These are phyloP conservation scores for Piper betle DNA, from an alignment of 164 flowering plant species.

Conservation along the genomic window DNA sequence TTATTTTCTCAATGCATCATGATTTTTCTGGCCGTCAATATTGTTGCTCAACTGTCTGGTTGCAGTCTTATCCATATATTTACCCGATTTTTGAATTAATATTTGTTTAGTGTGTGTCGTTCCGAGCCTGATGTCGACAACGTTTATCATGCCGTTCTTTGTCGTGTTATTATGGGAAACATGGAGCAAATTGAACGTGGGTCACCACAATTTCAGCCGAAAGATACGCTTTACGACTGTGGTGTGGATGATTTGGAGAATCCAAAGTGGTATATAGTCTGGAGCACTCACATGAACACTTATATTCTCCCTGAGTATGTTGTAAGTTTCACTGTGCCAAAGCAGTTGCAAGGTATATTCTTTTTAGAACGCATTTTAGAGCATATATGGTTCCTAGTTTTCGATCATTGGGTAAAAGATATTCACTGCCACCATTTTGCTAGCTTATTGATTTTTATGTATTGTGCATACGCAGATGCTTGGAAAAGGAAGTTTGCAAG, in stretches of 20 bases:
- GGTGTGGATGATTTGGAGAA: constrained; percentile 41
- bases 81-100: too few relatives aligned
- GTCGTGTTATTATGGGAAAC: constrained; percentile 49
- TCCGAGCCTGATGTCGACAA: constrained; percentile 31
- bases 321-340: constrained; percentile 32
- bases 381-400: too few relatives aligned
- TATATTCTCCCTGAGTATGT: constrained; percentile 49
- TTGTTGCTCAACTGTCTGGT: neutral
- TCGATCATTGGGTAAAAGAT: too few relatives aligned
- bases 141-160: constrained; percentile 33
- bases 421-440: too few relatives aligned
- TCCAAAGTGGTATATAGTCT: constrained; percentile 40
- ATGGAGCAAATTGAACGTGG: constrained; percentile 36
- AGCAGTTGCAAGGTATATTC: constrained; percentile 16
- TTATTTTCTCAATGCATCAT: too few relatives aligned
- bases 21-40: too few relatives aligned
- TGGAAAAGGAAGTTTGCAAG: neutral
- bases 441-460: neutral
- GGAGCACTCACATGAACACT: constrained; percentile 40
- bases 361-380: too few relatives aligned
- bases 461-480: neutral
- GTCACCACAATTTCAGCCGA: constrained; percentile 33
- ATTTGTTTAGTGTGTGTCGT: constrained; percentile 23
- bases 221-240: constrained; percentile 29
- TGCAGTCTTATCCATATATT: neutral